Conservation (phyloP, 495 filamentous ascomycete genomes). For the Hypoxylon subgilvum region DNA sequence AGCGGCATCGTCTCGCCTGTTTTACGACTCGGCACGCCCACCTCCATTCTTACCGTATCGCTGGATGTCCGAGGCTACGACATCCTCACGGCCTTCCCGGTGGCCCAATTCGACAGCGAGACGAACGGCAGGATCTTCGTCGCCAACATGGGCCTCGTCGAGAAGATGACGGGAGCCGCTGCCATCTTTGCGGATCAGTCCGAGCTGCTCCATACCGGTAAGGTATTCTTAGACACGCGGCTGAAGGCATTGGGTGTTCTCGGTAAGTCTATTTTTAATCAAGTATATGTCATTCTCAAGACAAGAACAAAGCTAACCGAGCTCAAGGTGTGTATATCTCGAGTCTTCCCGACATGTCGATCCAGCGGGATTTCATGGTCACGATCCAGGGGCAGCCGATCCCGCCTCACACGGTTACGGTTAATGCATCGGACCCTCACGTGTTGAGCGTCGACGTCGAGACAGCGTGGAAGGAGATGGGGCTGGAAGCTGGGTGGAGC, state of each 20-base stretch:
- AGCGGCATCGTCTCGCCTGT: constrained; percentile 67
- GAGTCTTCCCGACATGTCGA: constrained; percentile 61
- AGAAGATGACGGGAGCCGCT: constrained; percentile 87
- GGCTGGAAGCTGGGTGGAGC: constrained; percentile 74
- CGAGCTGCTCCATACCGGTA: constrained; percentile 62
- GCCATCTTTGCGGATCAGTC: constrained; percentile 69
- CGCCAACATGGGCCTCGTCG: constrained; percentile 79
- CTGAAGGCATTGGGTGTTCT: constrained; percentile 83
- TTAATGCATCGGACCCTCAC: constrained; percentile 58
- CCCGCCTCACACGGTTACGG: constrained; percentile 67
- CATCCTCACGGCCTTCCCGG: constrained; percentile 76
- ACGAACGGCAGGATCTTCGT: constrained; percentile 49
- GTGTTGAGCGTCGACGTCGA: constrained; percentile 81
- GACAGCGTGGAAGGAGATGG: constrained; percentile 78
- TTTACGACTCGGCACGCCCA: constrained; percentile 46
- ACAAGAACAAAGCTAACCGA: constrained; percentile 4
- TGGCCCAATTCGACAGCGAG: constrained; percentile 59
- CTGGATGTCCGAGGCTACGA: constrained; percentile 74
- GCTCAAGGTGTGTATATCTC: constrained; percentile 72
- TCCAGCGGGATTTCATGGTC: constrained; percentile 74
- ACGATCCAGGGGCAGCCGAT: constrained; percentile 73
- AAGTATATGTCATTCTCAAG: neutral
- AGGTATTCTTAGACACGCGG: constrained; percentile 65
- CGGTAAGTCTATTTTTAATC: constrained; percentile 55
- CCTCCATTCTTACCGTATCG: constrained; percentile 61